These are phyloP conservation scores for Metschnikowia gruessii DNA, from an alignment of 805 yeast species.

Conservation along the genomic window DNA sequence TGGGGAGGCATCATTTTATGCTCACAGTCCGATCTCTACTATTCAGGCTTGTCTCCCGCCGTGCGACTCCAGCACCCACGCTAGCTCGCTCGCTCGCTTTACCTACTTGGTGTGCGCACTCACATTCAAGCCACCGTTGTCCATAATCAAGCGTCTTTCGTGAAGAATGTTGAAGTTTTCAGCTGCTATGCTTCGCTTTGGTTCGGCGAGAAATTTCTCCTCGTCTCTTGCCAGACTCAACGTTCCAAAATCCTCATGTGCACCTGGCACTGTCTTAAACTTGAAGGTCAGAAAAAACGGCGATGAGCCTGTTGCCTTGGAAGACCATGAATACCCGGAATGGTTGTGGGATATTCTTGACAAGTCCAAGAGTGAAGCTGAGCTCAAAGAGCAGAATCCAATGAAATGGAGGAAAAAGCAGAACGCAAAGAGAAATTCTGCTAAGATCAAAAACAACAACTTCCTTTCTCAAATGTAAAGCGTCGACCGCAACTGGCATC, in stretches of 20 bases:
- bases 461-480: conserved; percentile 48
- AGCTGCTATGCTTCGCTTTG: conserved; percentile 9
- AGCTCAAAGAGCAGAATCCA: conserved; percentile 58
- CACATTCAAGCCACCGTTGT: not conserved
- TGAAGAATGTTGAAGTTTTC: conserved; percentile 9
- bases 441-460: conserved; percentile 72
- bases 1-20: too few species aligned
- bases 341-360: conserved; percentile 93
- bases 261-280: conserved; percentile 70
- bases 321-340: conserved; percentile 85
- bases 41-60: not conserved
- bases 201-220: conserved; percentile 13
- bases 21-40: too few species aligned
- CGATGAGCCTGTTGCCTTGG: conserved; percentile 84
- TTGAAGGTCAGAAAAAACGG: conserved; percentile 74
- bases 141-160: not conserved
- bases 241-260: conserved; percentile 46
- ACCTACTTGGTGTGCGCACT: conserved; percentile 3
- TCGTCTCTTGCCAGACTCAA: conserved; percentile 5
- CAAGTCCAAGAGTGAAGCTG: conserved; percentile 53
- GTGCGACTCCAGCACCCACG: not conserved
- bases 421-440: conserved; percentile 65
- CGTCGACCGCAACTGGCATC: conserved; percentile 4
- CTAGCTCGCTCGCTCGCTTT: not conserved
- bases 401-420: conserved; percentile 64